Percentiles rank a stretch among this genome's conserved stretches.
phyloP scores from a whole-genome alignment of 805 yeast species.

The Yarrowia hollandica region DNA sequence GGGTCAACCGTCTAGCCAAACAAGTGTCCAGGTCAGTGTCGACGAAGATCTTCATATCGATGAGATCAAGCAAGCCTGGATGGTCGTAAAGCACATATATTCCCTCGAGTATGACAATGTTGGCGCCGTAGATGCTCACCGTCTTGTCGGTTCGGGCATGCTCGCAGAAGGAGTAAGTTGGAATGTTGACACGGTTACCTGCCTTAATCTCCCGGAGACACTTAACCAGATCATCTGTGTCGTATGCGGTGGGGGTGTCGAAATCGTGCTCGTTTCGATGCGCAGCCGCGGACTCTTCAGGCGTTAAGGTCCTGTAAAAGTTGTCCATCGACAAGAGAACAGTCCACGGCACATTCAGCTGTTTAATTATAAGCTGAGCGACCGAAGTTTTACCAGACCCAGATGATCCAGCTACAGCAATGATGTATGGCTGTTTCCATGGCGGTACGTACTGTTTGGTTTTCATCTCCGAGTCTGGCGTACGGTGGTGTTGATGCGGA shows the following conservation, averaged over 20 bases:
- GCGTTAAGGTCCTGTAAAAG: slow-evolving; percentile 74
- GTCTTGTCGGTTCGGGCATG: slow-evolving; percentile 64
- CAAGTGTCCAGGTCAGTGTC: slow-evolving; percentile 95
- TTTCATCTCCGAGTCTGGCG: background rate
- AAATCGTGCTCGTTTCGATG: slow-evolving; percentile 74
- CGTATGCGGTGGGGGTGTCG: slow-evolving; percentile 83
- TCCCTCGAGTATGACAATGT: slow-evolving; percentile 90
- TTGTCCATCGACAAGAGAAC: slow-evolving; percentile 86
- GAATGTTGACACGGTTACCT: slow-evolving; percentile 65
- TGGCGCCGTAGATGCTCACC: slow-evolving; percentile 87
- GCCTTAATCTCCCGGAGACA: slow-evolving; percentile 65
- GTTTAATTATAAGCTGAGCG: slow-evolving; percentile 75
- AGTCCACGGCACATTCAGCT: slow-evolving; percentile 82
- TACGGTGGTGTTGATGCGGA: background rate
- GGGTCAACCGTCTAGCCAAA: slow-evolving; percentile 77
- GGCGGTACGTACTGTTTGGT: slow-evolving; percentile 61
- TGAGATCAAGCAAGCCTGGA: slow-evolving; percentile 62
- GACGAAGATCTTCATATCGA: slow-evolving; percentile 86
- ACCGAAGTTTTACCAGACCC: slow-evolving; percentile 96
- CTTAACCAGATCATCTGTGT: slow-evolving; percentile 66
- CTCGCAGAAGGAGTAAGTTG: slow-evolving; percentile 65
- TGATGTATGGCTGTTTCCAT: slow-evolving; percentile 84
- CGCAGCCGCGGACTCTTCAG: slow-evolving; percentile 63
- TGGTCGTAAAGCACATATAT: slow-evolving; percentile 73
- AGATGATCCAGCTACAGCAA: slow-evolving; percentile 82